Evolutionary conservation across 2,329 filamentous ascomycete genomes (phyloP), one percentile per base, ranked within the genome.

Genomic region (Juglanconis oblonga): DNA sequence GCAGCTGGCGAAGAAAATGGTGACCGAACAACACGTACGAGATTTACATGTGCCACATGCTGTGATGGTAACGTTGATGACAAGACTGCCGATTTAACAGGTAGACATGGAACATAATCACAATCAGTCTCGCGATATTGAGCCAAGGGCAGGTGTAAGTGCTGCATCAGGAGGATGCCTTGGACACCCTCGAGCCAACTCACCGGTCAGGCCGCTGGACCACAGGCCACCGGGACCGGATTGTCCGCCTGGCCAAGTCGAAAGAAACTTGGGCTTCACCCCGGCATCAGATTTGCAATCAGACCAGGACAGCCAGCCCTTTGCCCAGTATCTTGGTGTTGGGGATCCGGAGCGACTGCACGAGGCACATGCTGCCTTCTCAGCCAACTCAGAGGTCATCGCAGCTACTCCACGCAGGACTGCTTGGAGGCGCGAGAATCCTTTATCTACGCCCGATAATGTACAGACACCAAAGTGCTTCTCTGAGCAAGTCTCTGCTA

Each of bases 321-420:
- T n/a, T 14, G 33, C 31, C 2, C 35, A 14, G 5, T 33, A 24
- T n/a, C 52, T 8, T n/a, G 9, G 24, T 48, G 24, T 8, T 6
- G n/a, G n/a, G 8, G 38, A 45, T 51, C 9, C 13, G 7, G 10
- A 52, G n/a, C 36, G 31, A 31, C 35, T 52, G n/a, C 36, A 9
- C 13, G 47, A 57, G 38, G 48, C 55, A 31, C 47, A 42, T 13
- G 35, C 48, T 1, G 55, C 55, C 29, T 57, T 51, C 32, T 35
- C 47, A 44, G 38, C 38, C 14, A 57, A 52, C 14, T 38, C 55
- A 3, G 55, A 57, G n/a, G 11, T 57, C 9, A 14, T 14, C 2
- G 55, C 55, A 8, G 32, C 48, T 7, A 57, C 35, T 17, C 55
- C 55, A 17, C 55, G 55, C 36, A 50, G n/a, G 31, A 57, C 29